Evolutionary conservation across 2,329 filamentous ascomycete species (phyloP), one percentile per base, ranked within the genome.

Genomic region (Fusarium continuum): DNA sequence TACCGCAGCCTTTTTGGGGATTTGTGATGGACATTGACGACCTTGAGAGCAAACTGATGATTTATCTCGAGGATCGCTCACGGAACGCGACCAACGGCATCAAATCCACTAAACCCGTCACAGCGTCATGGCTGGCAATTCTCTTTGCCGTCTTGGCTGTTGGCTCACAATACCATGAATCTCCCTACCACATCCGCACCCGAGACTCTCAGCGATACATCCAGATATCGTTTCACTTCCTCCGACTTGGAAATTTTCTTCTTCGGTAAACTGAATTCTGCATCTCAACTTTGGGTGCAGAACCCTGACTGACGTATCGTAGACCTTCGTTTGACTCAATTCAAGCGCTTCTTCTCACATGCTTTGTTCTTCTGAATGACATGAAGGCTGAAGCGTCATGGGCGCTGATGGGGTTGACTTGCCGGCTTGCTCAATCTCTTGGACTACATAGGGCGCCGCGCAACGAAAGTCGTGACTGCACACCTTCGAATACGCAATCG

Each of bases 351-450:
- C 76, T 89, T 2, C 80, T 89, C 36, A 85, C 85, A 5, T 83
- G 85, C 25, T 88, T 89, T 61, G 86, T 88, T 3, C 77, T 89
- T 3, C 76, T 88, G 22, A 89, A 89, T 64, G 87, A 89, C 56
- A 89, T 89, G 87, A 89, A 89, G 69, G 86, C 87, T 2, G 87
- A 89, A 68, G 87, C 85, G 0, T 88, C 87, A 0, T 89, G 87
- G 87, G 86, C 86, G 0, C 72, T 89, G 48, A 81, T 88, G 45
- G 87, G 86, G 1, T 80, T 89, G 38, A 88, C 86, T 0, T 88
- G 86, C 59, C 82, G 87, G 22, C 78, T 89, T n/a, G 87, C 87
- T 0, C 86, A 89, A 69, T 88, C 86, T 1, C 77, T 89, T 2
- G 87, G 87, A 5, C 76, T 89, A 10, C 87, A 89, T 68, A 78